phyloP scores from a whole-genome alignment of 352 stramenopile species.

The Phytophthora hybrid region DNA sequence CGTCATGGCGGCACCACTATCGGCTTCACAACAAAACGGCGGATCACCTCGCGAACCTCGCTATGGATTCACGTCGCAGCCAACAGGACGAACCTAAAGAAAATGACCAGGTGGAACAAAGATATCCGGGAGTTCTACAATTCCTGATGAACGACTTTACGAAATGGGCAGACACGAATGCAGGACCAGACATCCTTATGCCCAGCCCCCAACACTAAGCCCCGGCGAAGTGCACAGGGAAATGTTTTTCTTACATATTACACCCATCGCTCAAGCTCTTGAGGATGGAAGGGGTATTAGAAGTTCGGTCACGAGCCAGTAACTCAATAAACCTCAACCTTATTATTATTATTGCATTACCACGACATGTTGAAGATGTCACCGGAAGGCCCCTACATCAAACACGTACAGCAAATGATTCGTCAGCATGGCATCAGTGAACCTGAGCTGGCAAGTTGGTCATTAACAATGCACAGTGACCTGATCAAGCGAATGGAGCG shows the following conservation, averaged over 20 bases:
- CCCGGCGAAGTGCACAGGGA: neutral
- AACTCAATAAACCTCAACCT: neutral
- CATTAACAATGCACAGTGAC: no score
- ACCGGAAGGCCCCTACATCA: no score
- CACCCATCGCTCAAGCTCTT: neutral
- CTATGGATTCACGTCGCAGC: neutral
- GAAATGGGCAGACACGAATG: neutral
- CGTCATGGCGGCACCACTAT: neutral
- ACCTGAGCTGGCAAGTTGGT: no score
- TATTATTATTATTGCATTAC: neutral
- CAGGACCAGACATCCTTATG: neutral
- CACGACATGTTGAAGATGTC: no score
- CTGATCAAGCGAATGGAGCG: no score
- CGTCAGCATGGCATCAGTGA: no score
- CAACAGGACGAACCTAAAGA: neutral
- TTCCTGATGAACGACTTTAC: neutral
- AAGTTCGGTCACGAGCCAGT: neutral
- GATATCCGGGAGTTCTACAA: neutral
- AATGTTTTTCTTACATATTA: neutral
- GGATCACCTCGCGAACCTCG: neutral
- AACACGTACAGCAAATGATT: no score
- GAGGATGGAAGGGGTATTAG: neutral
- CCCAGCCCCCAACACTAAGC: neutral
- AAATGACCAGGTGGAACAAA: neutral
- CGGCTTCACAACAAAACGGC: neutral